Conservation (phyloP, 1,284 basidiomycete species). For the Taiwanofungus camphoratus region DNA sequence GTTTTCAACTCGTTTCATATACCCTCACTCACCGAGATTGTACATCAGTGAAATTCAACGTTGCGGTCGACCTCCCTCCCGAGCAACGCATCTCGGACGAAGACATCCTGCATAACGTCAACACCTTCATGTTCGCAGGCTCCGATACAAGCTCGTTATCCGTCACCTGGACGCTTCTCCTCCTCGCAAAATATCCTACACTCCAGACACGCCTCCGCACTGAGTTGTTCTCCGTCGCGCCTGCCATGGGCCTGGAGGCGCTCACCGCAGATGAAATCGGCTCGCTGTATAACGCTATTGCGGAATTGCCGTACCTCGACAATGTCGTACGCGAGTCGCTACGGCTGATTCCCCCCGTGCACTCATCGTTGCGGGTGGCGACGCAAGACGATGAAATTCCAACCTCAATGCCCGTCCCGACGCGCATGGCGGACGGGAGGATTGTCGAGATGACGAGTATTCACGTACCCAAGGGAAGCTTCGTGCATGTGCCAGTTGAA, state of each 20-base stretch:
- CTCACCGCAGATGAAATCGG: slow-evolving; percentile 54
- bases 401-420: slow-evolving; percentile 55
- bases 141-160: slow-evolving; percentile 79
- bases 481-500: slow-evolving; percentile 72
- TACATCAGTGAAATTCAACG: slow-evolving; percentile 64
- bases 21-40: background rate
- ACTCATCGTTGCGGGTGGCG: slow-evolving; percentile 72
- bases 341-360: slow-evolving; percentile 73
- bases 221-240: slow-evolving; percentile 47
- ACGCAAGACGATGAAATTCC: slow-evolving; percentile 72
- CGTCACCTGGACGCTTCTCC: slow-evolving; percentile 70
- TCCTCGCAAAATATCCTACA: slow-evolving; percentile 59
- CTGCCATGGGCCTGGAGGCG: slow-evolving; percentile 33
- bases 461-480: slow-evolving; percentile 56
- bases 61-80: slow-evolving; percentile 52
- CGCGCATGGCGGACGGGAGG: slow-evolving; percentile 37
- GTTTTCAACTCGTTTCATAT: slow-evolving; percentile 22
- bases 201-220: slow-evolving; percentile 59
- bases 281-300: slow-evolving; percentile 50
- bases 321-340: slow-evolving; percentile 73
- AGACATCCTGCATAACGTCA: slow-evolving; percentile 77
- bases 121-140: slow-evolving; percentile 84
- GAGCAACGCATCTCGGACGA: slow-evolving; percentile 75
- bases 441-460: slow-evolving; percentile 39
- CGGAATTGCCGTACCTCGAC: slow-evolving; percentile 67